Base-by-base conservation (phyloP, 192 early-diverging fungal species). In the Backusella westeae region DNA sequence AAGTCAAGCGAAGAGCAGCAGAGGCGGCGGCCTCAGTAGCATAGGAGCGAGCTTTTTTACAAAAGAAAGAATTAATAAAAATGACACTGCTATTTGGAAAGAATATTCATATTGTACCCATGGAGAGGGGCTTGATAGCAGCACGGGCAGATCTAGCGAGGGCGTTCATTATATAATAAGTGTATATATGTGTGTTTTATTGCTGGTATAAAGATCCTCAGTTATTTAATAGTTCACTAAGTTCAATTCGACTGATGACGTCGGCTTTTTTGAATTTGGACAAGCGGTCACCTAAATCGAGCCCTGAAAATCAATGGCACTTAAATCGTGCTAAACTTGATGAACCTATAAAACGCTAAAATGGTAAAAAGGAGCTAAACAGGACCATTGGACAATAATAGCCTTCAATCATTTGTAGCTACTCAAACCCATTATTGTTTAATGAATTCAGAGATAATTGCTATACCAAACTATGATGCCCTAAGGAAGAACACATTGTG, bases 1-100 rank as follows among this genome's bases (percentile, higher is more conserved):
- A 95, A 85, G 89, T 97, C 76, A 99, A 82, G 67, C 90, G 86
- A 69, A 99, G 89, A 88, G 93, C 94, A 68, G 90, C 90, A 69
- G 87, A 80, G 14, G 87, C 59, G 52, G 86, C 75, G n/a, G 95
- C 89, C 80, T 96, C 96, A 53, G 93, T 88, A 72, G 95, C 95
- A 82, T 96, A 96, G 72, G 84, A 83, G 78, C 95, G 95, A 79
- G 79, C 89, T 90, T 78, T 53, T 71, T 42, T 79, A 35, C 19
- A 34, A 35, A 49, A 65, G 67, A 53, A 41, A n/a, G 6, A 42
- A 59, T 17, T 59, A 41, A 69, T 32, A 38, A 69, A 35, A 42
- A 34, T 10, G 35, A 38, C 4, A 21, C 17, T 52, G 15, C 19
- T 29, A 41, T 2, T 17, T 71, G 19, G 23, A 67, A 10, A 14